Evolutionary conservation across 1,284 basidiomycete genomes (phyloP), one percentile per base, ranked within the genome.

Genomic region (Tetrapyrgos nigripes): DNA sequence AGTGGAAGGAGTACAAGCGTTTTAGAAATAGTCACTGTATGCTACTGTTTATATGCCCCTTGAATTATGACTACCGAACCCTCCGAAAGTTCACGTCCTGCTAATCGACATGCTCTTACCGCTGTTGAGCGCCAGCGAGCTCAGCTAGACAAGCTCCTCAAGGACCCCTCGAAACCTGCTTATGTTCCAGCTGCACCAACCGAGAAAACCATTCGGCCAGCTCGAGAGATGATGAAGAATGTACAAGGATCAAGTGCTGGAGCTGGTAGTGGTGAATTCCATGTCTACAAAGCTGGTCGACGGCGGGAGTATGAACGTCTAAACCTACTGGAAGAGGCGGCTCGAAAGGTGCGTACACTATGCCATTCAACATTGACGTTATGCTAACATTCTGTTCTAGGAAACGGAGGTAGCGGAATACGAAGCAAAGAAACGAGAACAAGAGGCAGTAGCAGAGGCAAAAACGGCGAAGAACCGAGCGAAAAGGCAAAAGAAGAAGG

Each of bases 211-310:
- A 81, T 97, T 35, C 81, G 93, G 27, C 79, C 94, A 1, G 81
- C 94, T 5, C 82, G 92, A 51, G 96, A 98, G 74, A 97, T 97
- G 91, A 97, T 99, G 91, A 98, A 97, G 84, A 98, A 97, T 66
- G 95, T 98, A 3, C 93, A 96, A 72, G 96, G 96, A 1, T 95
- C 92, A 9, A 93, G 91, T 74, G 93, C 94, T 2, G 96, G 92
- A 55, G 94, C 96, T 17, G 96, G 96, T 49, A 95, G 92, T 63
- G 95, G 95, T 50, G 96, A 97, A 75, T 97, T 97, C 68, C 97
- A 99, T 71, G 97, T 99, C 3, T 99, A 99, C 81, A 99, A 99
- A 74, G 96, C 97, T 46, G 88, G 90, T 63, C 80, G 97, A 62
- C 83, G 97, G 69, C 83, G 96, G 69, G 97, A 99, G 77, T 98